Evolutionary conservation across 768 basidiomycete genomes (phyloP).

Genomic region (Suillus subluteus): DNA sequence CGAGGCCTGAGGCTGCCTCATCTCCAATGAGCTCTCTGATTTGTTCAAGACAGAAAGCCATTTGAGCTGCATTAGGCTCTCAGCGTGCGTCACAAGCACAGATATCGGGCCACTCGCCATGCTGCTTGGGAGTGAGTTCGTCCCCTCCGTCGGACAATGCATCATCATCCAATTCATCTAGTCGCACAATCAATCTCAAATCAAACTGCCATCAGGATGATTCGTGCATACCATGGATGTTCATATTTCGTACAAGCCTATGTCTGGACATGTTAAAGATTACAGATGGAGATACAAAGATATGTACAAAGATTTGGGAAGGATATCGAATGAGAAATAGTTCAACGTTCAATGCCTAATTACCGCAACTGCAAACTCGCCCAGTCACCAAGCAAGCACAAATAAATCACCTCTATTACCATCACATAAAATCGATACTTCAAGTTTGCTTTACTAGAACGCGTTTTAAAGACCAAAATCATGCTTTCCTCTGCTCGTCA

Average conservation of each 20-base stretch:
- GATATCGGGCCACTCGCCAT: constrained; percentile 50
- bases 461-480: constrained; percentile 5
- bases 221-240: constrained; percentile 61
- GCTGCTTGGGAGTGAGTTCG: constrained; percentile 81
- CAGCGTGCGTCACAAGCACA: constrained; percentile 3
- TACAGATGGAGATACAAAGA: constrained; percentile 14
- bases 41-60: constrained; percentile 71
- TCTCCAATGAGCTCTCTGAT: constrained; percentile 71
- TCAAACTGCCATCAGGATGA: background rate
- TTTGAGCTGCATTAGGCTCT: constrained; percentile 49
- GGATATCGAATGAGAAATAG: background rate
- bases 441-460: background rate
- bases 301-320: constrained; percentile 13
- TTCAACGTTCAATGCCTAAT: constrained; percentile 4
- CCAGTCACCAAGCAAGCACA: constrained; percentile 22
- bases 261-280: constrained; percentile 81
- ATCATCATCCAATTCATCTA: constrained; percentile 88
- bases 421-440: background rate
- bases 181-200: constrained; percentile 1
- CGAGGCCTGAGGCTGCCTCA: constrained; percentile 64
- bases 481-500: constrained; percentile 62
- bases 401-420: constrained; percentile 3
- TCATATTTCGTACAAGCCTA: constrained; percentile 83
- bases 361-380: background rate
- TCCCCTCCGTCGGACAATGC: constrained; percentile 78